Conservation (phyloP, 805 yeast genomes). For the Candida insectalens region DNA sequence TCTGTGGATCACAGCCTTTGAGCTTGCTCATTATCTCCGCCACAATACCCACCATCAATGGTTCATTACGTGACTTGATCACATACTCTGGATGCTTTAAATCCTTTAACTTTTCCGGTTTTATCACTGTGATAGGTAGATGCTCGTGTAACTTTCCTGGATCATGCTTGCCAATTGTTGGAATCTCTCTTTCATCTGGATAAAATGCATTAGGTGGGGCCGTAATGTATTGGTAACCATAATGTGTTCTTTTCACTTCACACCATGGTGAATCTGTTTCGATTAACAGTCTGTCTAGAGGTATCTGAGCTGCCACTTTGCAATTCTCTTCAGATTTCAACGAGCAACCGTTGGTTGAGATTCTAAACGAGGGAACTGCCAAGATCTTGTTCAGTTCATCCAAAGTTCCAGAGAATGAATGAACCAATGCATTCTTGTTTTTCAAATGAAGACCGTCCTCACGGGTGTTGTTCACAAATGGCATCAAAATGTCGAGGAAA, state of each 20-base stretch:
- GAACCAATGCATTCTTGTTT: slow-evolving; percentile 69
- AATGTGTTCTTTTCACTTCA: slow-evolving; percentile 78
- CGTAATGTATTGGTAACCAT: slow-evolving; percentile 50
- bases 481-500: slow-evolving; percentile 53
- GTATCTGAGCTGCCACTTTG: slow-evolving; percentile 56
- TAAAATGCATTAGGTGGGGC: slow-evolving; percentile 48
- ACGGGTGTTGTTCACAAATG: slow-evolving; percentile 40
- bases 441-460: slow-evolving; percentile 17
- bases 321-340: slow-evolving; percentile 69
- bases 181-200: slow-evolving; percentile 24
- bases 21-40: slow-evolving; percentile 59
- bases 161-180: slow-evolving; percentile 4
- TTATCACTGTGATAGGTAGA: slow-evolving; percentile 54
- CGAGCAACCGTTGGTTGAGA: slow-evolving; percentile 92
- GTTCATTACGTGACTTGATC: slow-evolving; percentile 85
- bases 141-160: slow-evolving; percentile 32
- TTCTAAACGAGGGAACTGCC: slow-evolving; percentile 41
- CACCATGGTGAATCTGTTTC: slow-evolving; percentile 99
- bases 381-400: slow-evolving; percentile 54
- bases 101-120: slow-evolving; percentile 41
- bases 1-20: slow-evolving; percentile 30
- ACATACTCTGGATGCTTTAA: slow-evolving; percentile 21
- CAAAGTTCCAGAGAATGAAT: slow-evolving; percentile 82
- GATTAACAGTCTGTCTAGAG: slow-evolving; percentile 58
- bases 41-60: slow-evolving; percentile 73